phyloP scores from a whole-genome alignment of 257 asterid species.

The Oldenlandia corymbosa region DNA sequence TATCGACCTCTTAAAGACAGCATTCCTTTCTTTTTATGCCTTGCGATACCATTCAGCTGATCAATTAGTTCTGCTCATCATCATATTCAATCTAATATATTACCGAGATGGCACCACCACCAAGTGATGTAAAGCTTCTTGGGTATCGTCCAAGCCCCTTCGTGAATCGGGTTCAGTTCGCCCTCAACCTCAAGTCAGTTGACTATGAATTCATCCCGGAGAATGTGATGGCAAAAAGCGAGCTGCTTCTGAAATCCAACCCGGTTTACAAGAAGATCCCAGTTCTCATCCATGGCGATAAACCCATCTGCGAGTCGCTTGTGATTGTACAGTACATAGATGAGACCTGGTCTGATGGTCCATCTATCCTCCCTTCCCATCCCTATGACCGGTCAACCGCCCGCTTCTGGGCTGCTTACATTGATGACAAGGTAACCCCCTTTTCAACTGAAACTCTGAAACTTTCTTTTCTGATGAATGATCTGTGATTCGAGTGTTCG shows the following conservation, averaged over 20 bases:
- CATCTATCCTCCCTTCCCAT: conserved; percentile 36
- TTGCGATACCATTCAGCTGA: too few species aligned
- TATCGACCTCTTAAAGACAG: too few species aligned
- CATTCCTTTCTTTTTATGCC: too few species aligned
- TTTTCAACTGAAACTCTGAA: too few species aligned
- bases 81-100: too few species aligned
- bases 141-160: conserved; percentile 36
- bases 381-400: conserved; percentile 39
- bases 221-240: conserved; percentile 23
- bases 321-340: conserved; percentile 38
- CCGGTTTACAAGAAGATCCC: conserved; percentile 52
- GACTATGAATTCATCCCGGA: conserved; percentile 35
- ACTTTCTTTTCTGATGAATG: too few species aligned
- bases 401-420: conserved; percentile 52
- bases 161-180: conserved; percentile 38
- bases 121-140: conserved; percentile 32
- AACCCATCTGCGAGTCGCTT: conserved; percentile 42
- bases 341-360: conserved; percentile 32
- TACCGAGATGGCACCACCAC: conserved; percentile 21
- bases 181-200: conserved; percentile 39
- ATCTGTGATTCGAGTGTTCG: too few species aligned
- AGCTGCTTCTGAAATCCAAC: conserved; percentile 38
- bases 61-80: too few species aligned
- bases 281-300: conserved; percentile 39
- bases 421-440: neutral